phyloP scores from a whole-genome alignment of 2,329 filamentous ascomycete species.

The Stagonosporopsis cucurbitacearum region DNA sequence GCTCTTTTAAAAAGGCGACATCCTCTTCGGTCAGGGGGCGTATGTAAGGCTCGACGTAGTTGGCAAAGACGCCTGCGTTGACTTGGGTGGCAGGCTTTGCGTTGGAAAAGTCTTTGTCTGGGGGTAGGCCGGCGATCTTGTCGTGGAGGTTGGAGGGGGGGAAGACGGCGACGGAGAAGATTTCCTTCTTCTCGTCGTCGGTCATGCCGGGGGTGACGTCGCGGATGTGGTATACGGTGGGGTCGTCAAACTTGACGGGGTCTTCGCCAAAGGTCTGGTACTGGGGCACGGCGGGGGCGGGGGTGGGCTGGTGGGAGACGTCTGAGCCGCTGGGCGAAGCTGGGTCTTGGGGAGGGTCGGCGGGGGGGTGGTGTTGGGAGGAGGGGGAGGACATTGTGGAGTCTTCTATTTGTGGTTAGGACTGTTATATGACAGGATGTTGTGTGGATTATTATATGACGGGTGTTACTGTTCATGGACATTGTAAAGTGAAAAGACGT shows the following conservation, averaged over 20 bases:
- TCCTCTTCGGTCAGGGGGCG: conserved; percentile 91
- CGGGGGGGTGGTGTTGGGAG: conserved; percentile 35
- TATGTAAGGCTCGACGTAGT: conserved; percentile 91
- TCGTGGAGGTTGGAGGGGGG: conserved; percentile 81
- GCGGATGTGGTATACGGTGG: conserved; percentile 92
- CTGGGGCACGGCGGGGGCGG: conserved; percentile 69
- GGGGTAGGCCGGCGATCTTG: conserved; percentile 84
- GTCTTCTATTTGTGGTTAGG: no score
- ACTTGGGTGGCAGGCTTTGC: conserved; percentile 94
- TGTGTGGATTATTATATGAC: no score
- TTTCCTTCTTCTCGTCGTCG: conserved; percentile 83
- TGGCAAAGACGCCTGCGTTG: conserved; percentile 89
- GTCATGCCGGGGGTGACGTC: conserved; percentile 76
- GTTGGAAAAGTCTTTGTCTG: conserved; percentile 94
- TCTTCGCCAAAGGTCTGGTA: conserved; percentile 92
- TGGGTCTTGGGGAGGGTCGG: conserved; percentile 67
- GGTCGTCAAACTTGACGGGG: conserved; percentile 87
- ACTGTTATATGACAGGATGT: no score
- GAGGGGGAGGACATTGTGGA: conserved; percentile 49
- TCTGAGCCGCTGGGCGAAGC: conserved; percentile 65
- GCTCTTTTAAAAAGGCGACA: conserved; percentile 87
- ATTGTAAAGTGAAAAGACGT: not conserved
- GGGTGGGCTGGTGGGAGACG: conserved; percentile 64
- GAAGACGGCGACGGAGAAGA: conserved; percentile 86
- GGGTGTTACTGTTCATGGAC: no score